These are phyloP conservation scores for Kernera saxatilis DNA, from an alignment of 345 rosid species.

Conservation along the genomic window DNA sequence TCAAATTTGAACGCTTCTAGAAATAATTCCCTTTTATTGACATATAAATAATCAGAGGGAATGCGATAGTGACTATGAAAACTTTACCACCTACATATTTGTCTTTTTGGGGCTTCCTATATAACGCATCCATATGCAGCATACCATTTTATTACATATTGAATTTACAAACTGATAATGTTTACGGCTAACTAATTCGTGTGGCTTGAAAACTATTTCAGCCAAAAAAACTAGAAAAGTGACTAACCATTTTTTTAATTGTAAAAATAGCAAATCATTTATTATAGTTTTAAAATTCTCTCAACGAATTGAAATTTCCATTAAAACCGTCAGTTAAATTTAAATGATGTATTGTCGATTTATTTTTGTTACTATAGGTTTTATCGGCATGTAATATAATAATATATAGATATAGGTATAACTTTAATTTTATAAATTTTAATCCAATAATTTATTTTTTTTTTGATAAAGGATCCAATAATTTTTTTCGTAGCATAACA, in stretches of 20 bases:
- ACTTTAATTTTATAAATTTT: not conserved
- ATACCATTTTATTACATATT: not conserved
- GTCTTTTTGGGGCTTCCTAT: not conserved
- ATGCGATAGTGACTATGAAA: not conserved
- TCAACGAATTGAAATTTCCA: not conserved
- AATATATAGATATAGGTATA: not conserved
- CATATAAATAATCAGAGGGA: not conserved
- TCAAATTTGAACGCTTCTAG: not conserved
- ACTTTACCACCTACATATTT: not conserved
- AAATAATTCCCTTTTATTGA: not conserved
- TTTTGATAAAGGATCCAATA: too few species aligned
- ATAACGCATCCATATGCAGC: not conserved
- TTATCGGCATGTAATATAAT: not conserved
- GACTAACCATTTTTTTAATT: not conserved
- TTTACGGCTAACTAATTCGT: not conserved
- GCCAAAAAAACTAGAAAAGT: not conserved
- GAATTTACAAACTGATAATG: not conserved
- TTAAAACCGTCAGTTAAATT: not conserved
- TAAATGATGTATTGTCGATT: not conserved
- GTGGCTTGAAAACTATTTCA: not conserved
- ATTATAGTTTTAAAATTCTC: not conserved
- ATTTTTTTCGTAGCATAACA: not conserved
- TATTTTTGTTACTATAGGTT: not conserved
- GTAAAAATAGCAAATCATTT: not conserved
- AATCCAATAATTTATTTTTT: not conserved